phyloP scores from a whole-genome alignment of 768 basidiomycete species.

The Suillus plorans region DNA sequence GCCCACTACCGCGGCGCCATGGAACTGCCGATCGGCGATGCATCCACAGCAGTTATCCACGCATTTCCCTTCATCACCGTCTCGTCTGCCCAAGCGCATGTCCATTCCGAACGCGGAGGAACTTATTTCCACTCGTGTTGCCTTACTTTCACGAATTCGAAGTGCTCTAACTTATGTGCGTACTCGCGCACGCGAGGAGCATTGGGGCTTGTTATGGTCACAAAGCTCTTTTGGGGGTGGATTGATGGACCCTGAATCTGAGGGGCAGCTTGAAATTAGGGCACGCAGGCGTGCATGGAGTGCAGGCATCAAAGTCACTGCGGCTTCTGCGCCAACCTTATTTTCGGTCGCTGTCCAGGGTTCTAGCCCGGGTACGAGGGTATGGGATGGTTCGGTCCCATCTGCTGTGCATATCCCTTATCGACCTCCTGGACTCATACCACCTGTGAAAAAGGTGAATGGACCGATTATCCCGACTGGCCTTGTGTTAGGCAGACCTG shows the following conservation, averaged over 20 bases:
- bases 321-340: constrained; percentile 1
- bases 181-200: constrained; percentile 39
- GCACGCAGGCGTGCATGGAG: constrained; percentile 69
- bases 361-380: constrained; percentile 6
- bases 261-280: constrained; percentile 51
- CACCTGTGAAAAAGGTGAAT: constrained; percentile 6
- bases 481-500: constrained; percentile 50
- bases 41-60: background rate
- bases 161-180: constrained; percentile 43
- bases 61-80: background rate
- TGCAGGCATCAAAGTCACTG: constrained; percentile 44
- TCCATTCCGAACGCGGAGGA: constrained; percentile 11
- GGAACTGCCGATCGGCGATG: background rate
- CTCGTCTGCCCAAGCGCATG: constrained; percentile 11
- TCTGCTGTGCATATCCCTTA: background rate
- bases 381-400: constrained; percentile 18
- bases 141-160: constrained; percentile 37
- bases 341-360: background rate
- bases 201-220: constrained; percentile 38
- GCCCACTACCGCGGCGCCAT: background rate
- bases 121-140: constrained; percentile 15
- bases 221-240: background rate
- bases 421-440: constrained; percentile 23
- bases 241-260: constrained; percentile 21
- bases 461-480: constrained; percentile 32